Evolutionary conservation across 768 basidiomycete species (phyloP).

Genomic region (Amanita rubescens): DNA sequence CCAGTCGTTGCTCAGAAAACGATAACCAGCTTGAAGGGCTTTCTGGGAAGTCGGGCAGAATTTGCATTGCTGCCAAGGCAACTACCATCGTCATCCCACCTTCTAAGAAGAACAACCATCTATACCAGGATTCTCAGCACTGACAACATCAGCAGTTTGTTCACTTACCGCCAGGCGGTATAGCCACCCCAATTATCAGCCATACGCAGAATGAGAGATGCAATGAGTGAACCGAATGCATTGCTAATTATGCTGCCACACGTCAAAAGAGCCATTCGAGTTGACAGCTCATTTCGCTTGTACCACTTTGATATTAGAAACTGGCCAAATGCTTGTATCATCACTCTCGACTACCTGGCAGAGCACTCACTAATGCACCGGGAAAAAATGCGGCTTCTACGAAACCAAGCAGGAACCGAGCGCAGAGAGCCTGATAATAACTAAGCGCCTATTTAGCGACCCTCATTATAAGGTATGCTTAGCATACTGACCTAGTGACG

Average conservation of each 20-base stretch:
- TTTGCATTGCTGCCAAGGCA: conserved; percentile 45
- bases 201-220: conserved; percentile 62
- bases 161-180: conserved; percentile 59
- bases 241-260: conserved; percentile 75
- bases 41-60: conserved; percentile 71
- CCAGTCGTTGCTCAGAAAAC: conserved; percentile 46
- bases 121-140: conserved; percentile 14
- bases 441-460: conserved; percentile 21
- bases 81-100: conserved; percentile 47
- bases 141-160: not conserved
- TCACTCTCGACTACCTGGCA: not conserved
- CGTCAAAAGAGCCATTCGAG: conserved; percentile 57
- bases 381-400: conserved; percentile 69
- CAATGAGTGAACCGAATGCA: conserved; percentile 75
- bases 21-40: conserved; percentile 49
- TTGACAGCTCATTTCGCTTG: conserved; percentile 60
- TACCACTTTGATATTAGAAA: conserved; percentile 69
- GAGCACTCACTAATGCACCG: conserved; percentile 42
- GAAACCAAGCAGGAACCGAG: conserved; percentile 73
- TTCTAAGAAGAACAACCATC: conserved; percentile 71
- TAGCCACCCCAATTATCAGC: conserved; percentile 67
- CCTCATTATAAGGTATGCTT: not conserved
- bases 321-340: conserved; percentile 9
- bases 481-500: conserved; percentile 27
- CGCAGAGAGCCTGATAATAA: conserved; percentile 57